phyloP scores from a whole-genome alignment of 371 early-diverging fungal species.

The Circinella minor region DNA sequence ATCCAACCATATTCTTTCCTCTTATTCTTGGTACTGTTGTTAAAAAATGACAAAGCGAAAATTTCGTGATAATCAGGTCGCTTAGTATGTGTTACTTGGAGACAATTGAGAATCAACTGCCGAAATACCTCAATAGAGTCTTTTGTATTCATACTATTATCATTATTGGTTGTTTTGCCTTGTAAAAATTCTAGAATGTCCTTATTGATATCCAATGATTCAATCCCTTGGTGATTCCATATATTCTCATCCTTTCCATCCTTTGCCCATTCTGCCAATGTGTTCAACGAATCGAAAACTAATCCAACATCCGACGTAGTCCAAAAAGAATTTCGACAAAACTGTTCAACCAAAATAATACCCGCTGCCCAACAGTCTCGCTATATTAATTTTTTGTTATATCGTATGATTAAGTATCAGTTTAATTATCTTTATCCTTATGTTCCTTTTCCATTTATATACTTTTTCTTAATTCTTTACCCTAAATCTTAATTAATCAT shows the following conservation, averaged over 20 bases:
- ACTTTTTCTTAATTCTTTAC: too few species aligned
- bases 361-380: slow-evolving; percentile 69
- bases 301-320: slow-evolving; percentile 48
- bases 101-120: slow-evolving; percentile 29
- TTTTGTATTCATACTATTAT: not conserved
- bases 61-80: slow-evolving; percentile 25
- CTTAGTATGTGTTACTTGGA: slow-evolving; percentile 22
- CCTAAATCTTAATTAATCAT: not conserved
- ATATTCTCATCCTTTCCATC: slow-evolving; percentile 17
- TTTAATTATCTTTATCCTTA: too few species aligned
- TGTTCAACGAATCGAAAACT: slow-evolving; percentile 46
- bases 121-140: slow-evolving; percentile 27
- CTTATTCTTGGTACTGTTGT: slow-evolving; percentile 6
- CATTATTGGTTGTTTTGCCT: slow-evolving; percentile 14
- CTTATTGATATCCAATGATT: slow-evolving; percentile 43
- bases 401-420: too few species aligned
- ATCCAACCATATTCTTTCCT: slow-evolving; percentile 29
- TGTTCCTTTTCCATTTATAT: not conserved
- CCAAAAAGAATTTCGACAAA: slow-evolving; percentile 63
- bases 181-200: slow-evolving; percentile 38
- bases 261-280: slow-evolving; percentile 37
- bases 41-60: slow-evolving; percentile 28
- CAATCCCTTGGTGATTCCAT: slow-evolving; percentile 41
- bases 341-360: slow-evolving; percentile 61
- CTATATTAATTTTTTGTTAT: slow-evolving; percentile 24